phyloP scores from a whole-genome alignment of 345 rosid species.

The Eucalyptus camaldulensis region DNA sequence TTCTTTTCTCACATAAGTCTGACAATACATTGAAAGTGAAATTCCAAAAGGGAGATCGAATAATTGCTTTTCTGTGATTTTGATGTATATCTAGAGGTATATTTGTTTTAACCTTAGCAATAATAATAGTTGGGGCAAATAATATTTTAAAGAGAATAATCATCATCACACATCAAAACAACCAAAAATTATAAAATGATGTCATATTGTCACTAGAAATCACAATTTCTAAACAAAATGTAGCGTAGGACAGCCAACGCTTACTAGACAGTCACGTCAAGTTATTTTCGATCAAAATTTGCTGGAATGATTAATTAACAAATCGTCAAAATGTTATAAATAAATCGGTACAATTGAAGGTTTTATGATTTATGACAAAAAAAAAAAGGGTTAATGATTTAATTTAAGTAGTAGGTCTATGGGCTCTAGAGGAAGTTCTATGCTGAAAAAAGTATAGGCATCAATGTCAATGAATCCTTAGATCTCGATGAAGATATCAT shows the following conservation, averaged over 20 bases:
- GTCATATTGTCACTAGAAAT: background rate
- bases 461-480: no score
- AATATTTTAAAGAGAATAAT: background rate
- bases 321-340: no score
- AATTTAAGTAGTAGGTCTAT: no score
- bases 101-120: background rate
- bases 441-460: no score
- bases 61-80: background rate
- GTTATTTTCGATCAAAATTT: no score
- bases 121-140: background rate
- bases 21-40: background rate
- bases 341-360: no score
- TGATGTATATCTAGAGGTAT: background rate
- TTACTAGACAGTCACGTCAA: background rate
- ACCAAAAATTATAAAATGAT: background rate
- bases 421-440: no score
- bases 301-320: background rate
- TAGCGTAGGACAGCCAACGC: accelerated
- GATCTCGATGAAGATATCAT: no score
- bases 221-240: background rate
- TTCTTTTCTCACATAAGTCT: background rate
- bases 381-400: no score
- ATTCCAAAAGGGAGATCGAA: background rate
- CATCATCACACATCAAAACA: background rate
- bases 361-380: no score